Conservation (phyloP, 257 asterid species). For the Solanum bukasovii region DNA sequence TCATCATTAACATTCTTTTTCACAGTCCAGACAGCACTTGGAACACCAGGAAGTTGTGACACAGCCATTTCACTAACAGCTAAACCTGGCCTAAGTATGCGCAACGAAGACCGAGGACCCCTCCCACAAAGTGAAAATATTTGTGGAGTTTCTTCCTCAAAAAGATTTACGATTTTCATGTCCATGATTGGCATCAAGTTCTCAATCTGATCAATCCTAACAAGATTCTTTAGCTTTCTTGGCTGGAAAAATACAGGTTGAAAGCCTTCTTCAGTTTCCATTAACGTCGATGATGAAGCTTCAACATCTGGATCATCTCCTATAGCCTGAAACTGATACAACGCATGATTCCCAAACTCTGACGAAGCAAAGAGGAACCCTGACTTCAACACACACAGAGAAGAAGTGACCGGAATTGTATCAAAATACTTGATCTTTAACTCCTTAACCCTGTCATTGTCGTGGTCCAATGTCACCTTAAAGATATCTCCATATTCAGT, state of each 20-base stretch:
- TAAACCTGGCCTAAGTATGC: constrained; percentile 88
- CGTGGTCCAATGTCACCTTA: constrained; percentile 81
- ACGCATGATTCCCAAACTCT: constrained; percentile 95
- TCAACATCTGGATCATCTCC: constrained; percentile 97
- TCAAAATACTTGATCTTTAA: constrained; percentile 88
- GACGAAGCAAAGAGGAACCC: constrained; percentile 97
- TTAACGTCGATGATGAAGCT: constrained; percentile 81
- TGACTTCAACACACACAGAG: constrained; percentile 92
- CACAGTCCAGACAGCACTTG: constrained; percentile 99
- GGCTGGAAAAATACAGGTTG: constrained; percentile 98
- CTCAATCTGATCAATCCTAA: constrained; percentile 88
- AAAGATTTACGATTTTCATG: constrained; percentile 77
- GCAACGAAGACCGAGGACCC: constrained; percentile 86
- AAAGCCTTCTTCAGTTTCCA: constrained; percentile 98
- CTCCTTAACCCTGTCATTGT: constrained; percentile 76
- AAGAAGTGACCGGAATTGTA: constrained; percentile 87
- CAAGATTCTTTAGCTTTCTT: constrained; percentile 85
- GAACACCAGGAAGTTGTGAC: constrained; percentile 94
- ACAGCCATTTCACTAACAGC: constrained; percentile 99
- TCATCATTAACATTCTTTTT: constrained; percentile 88
- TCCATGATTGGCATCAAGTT: constrained; percentile 96
- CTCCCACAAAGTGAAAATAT: constrained; percentile 91
- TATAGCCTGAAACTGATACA: constrained; percentile 92
- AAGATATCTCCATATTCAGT: constrained; percentile 96
- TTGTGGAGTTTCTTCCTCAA: constrained; percentile 97